Conservation (phyloP, 768 basidiomycete species). For the Termitomyces sp. region DNA sequence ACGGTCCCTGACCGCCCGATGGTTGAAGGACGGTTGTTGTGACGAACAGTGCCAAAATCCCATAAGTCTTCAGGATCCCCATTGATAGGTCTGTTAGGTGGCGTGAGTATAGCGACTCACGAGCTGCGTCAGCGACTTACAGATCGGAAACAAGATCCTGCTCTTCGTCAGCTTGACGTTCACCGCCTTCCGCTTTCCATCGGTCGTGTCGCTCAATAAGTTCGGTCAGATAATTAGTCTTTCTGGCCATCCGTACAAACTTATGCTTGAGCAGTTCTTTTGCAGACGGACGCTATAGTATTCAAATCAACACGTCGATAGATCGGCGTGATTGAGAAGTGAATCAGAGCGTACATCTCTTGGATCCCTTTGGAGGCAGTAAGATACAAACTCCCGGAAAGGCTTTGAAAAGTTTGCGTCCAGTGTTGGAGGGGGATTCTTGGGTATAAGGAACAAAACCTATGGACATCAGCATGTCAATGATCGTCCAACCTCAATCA, state of each 20-base stretch:
- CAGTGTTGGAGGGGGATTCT: slow-evolving; percentile 89
- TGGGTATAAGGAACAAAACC: slow-evolving; percentile 98
- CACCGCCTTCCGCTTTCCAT: slow-evolving; percentile 89
- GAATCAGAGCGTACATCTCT: slow-evolving; percentile 56
- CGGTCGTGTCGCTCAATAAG: slow-evolving; percentile 91
- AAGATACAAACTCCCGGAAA: slow-evolving; percentile 91
- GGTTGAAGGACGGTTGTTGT: slow-evolving; percentile 51
- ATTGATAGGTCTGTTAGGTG: slow-evolving; percentile 36
- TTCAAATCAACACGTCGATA: slow-evolving; percentile 11
- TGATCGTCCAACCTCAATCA: neutral
- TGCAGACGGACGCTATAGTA: slow-evolving; percentile 83
- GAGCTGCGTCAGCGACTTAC: slow-evolving; percentile 34
- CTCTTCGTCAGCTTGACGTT: slow-evolving; percentile 66
- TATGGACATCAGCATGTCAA: slow-evolving; percentile 20
- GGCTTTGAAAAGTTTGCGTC: slow-evolving; percentile 89
- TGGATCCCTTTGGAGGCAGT: slow-evolving; percentile 92
- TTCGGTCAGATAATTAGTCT: slow-evolving; percentile 91
- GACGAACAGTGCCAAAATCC: slow-evolving; percentile 96
- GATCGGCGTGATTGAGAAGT: neutral
- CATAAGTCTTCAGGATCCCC: slow-evolving; percentile 81
- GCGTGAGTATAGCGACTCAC: slow-evolving; percentile 3
- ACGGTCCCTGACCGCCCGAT: slow-evolving; percentile 62
- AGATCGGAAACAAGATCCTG: slow-evolving; percentile 53
- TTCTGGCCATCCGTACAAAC: slow-evolving; percentile 92
- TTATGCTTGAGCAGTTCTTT: slow-evolving; percentile 94